phyloP scores from a whole-genome alignment of 2,329 filamentous ascomycete species.

The Aspergillus luchuensis region DNA sequence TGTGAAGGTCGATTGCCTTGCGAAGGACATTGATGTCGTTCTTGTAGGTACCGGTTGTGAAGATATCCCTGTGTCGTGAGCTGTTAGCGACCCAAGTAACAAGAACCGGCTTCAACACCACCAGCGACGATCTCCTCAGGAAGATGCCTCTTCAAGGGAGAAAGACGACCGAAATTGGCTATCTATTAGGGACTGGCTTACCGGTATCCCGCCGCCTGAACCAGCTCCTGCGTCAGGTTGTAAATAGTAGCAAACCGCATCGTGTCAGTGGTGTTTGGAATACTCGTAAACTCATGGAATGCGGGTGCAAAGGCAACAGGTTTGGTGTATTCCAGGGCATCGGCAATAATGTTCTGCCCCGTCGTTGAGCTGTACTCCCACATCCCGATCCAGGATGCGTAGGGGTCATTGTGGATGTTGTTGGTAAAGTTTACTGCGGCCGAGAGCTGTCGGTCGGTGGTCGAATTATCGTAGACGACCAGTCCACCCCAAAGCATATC shows the following conservation, averaged over 20 bases:
- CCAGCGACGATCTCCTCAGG: no score
- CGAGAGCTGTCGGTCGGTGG: conserved; percentile 21
- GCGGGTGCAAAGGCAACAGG: conserved; percentile 16
- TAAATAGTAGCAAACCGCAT: conserved; percentile 20
- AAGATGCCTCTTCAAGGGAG: no score
- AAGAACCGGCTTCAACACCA: no score
- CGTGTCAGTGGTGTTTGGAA: conserved; percentile 20
- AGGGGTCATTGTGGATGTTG: conserved; percentile 23
- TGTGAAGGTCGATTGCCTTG: conserved; percentile 22
- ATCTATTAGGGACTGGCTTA: neutral
- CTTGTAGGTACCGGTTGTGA: conserved; percentile 25
- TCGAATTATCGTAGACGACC: conserved; percentile 17
- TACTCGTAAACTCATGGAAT: conserved; percentile 15
- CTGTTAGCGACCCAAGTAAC: neutral
- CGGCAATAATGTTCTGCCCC: conserved; percentile 14
- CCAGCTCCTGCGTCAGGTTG: conserved; percentile 23
- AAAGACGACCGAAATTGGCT: no score
- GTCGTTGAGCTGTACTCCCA: conserved; percentile 34
- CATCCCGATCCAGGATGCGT: conserved; percentile 42
- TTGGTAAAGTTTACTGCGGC: conserved; percentile 24
- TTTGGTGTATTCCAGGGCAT: conserved; percentile 5
- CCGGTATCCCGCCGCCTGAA: conserved; percentile 22
- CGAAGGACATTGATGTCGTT: conserved; percentile 23
- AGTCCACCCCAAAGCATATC: conserved; percentile 29
- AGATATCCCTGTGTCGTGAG: conserved; percentile 12